Conservation (phyloP, 2,329 filamentous ascomycete species). For the Colletotrichum gloeosporioides region DNA sequence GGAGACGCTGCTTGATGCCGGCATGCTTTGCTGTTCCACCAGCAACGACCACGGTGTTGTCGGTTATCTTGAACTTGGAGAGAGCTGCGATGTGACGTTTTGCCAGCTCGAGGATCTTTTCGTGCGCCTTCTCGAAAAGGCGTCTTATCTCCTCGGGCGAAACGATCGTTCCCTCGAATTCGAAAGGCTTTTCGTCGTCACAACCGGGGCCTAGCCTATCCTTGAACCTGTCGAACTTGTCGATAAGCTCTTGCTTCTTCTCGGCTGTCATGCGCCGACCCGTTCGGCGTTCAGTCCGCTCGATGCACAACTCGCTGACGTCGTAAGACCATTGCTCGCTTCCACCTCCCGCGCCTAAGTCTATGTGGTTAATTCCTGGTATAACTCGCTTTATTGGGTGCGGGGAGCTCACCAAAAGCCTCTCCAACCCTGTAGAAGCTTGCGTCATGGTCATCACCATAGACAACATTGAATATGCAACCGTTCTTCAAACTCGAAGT, state of each 20-base stretch:
- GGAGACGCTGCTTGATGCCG: not conserved
- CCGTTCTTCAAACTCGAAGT: not conserved
- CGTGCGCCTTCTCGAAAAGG: not conserved
- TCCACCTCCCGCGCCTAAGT: constrained; percentile 1
- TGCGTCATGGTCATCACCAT: not conserved
- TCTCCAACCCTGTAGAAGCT: constrained; percentile 1
- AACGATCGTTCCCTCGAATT: not conserved
- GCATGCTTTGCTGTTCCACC: not conserved
- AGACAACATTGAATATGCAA: not conserved
- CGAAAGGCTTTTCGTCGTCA: not conserved
- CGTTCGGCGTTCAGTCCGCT: not conserved
- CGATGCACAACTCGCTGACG: not conserved
- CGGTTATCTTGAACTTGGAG: not conserved
- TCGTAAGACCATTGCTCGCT: constrained; percentile 13
- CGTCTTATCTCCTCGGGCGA: not conserved
- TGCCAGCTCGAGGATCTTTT: not conserved
- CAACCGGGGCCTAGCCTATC: not conserved
- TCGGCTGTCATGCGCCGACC: not conserved
- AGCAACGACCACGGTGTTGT: not conserved
- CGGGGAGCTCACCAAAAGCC: not conserved
- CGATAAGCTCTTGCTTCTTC: not conserved
- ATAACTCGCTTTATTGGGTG: not conserved
- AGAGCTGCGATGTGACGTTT: not conserved
- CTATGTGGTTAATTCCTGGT: not conserved
- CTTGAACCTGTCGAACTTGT: not conserved